These are phyloP conservation scores for Septoria linicola DNA, from an alignment of 2,329 filamentous ascomycete genomes.

Conservation along the genomic window DNA sequence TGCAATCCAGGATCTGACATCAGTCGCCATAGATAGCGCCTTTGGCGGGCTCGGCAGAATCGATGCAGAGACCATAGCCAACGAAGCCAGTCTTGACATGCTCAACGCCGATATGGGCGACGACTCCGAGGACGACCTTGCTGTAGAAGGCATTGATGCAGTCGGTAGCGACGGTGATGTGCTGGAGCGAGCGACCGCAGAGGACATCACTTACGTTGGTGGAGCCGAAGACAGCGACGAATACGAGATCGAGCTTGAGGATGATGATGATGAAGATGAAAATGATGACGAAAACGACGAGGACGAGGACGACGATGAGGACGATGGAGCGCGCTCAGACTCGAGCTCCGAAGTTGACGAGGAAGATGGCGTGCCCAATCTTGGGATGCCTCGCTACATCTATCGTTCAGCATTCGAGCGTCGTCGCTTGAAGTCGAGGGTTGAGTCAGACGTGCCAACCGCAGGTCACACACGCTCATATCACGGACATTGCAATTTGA, in stretches of 20 bases:
- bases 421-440: conserved; percentile 48
- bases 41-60: conserved; percentile 59
- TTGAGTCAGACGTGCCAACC: conserved; percentile 57
- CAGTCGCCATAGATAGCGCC: conserved; percentile 57
- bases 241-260: conserved; percentile 31
- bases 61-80: conserved; percentile 21
- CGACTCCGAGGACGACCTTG: conserved; percentile 21
- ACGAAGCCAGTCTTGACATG: conserved; percentile 24
- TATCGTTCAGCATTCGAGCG: conserved; percentile 53
- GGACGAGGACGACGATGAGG: conserved; percentile 32
- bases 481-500: conserved; percentile 64
- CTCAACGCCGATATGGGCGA: conserved; percentile 17
- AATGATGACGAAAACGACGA: conserved; percentile 25
- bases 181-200: conserved; percentile 23
- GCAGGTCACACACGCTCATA: conserved; percentile 58
- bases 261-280: conserved; percentile 31
- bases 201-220: conserved; percentile 17
- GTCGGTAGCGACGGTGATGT: conserved; percentile 18
- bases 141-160: conserved; percentile 24
- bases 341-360: conserved; percentile 40
- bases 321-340: conserved; percentile 27
- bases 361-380: conserved; percentile 37
- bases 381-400: conserved; percentile 39
- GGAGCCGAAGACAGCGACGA: conserved; percentile 12
- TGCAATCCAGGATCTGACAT: conserved; percentile 56